These are phyloP conservation scores for Vitis riparia DNA, from an alignment of 164 flowering plant species.

Conservation along the genomic window DNA sequence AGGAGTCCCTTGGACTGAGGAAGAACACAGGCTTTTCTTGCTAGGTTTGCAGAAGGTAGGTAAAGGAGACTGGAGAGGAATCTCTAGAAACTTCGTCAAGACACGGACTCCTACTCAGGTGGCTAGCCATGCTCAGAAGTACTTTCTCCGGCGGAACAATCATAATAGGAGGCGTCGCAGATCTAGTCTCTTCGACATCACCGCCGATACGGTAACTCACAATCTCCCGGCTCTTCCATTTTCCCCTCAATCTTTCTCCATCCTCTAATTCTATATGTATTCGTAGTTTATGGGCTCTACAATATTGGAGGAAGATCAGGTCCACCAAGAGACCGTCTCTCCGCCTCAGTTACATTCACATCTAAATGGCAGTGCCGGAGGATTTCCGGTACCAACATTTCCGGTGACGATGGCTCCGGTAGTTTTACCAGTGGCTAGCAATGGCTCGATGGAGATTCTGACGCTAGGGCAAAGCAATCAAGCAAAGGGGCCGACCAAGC, in stretches of 20 bases:
- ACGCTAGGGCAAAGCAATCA: conserved; percentile 21
- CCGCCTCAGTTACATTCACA: conserved; percentile 16
- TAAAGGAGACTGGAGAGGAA: conserved; percentile 97
- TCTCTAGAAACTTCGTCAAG: conserved; percentile 85
- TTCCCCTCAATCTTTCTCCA: too few species aligned
- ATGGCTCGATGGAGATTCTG: conserved; percentile 21
- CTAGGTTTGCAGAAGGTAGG: conserved; percentile 80
- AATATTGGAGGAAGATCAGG: conserved; percentile 32
- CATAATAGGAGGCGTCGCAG: conserved; percentile 71
- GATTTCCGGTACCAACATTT: conserved; percentile 22
- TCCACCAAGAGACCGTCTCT: conserved; percentile 7
- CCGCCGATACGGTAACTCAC: conserved; percentile 53
- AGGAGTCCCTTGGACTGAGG: conserved; percentile 98
- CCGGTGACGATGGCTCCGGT: conserved; percentile 23
- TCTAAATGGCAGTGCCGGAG: conserved; percentile 9
- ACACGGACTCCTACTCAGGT: conserved; percentile 93
- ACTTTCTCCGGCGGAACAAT: conserved; percentile 74
- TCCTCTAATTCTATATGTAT: background rate
- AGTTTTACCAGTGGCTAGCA: conserved; percentile 18
- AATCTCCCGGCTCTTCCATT: background rate
- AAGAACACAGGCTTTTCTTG: conserved; percentile 76
- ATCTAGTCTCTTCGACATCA: conserved; percentile 91
- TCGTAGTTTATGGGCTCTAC: conserved; percentile 31
- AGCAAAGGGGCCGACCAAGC: conserved; percentile 19
- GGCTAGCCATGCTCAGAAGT: conserved; percentile 96